Evolutionary conservation across 768 basidiomycete species (phyloP).

Genomic region (Suillus placidus): DNA sequence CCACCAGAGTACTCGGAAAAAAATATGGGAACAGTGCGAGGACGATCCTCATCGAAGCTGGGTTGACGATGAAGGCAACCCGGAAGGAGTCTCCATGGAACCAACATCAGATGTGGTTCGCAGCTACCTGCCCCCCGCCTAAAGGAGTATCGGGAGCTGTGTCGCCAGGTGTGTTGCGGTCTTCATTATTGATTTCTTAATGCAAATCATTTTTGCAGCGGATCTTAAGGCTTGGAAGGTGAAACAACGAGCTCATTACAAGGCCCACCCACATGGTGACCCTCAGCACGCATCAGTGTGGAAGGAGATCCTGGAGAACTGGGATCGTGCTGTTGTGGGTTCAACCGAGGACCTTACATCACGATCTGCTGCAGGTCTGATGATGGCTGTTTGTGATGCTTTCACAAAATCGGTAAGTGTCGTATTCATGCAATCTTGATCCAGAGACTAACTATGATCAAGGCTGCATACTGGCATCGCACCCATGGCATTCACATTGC

Average conservation of each 20-base stretch:
- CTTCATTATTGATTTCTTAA: neutral
- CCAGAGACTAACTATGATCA: neutral
- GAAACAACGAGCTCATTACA: neutral
- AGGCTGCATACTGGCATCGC: constrained; percentile 1
- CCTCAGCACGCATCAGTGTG: neutral
- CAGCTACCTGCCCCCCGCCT: neutral
- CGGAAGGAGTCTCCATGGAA: constrained; percentile 1
- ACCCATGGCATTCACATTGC: constrained; percentile 2
- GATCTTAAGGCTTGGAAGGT: neutral
- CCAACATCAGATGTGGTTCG: neutral
- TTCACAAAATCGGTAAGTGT: too few species aligned
- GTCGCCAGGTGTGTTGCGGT: neutral
- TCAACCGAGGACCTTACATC: too few species aligned
- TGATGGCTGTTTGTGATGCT: too few species aligned
- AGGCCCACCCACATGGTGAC: neutral
- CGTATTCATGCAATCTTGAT: neutral
- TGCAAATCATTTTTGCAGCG: neutral
- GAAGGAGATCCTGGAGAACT: too few species aligned
- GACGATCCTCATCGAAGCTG: constrained; percentile 2
- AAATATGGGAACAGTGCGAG: constrained; percentile 5
- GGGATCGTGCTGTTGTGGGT: too few species aligned
- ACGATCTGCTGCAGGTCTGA: too few species aligned
- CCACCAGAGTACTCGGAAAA: neutral
- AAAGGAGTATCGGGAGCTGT: neutral
- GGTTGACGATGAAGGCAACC: constrained; percentile 2